These are phyloP conservation scores for Corynespora cassiicola DNA, from an alignment of 2,329 filamentous ascomycete species.

Conservation along the genomic window DNA sequence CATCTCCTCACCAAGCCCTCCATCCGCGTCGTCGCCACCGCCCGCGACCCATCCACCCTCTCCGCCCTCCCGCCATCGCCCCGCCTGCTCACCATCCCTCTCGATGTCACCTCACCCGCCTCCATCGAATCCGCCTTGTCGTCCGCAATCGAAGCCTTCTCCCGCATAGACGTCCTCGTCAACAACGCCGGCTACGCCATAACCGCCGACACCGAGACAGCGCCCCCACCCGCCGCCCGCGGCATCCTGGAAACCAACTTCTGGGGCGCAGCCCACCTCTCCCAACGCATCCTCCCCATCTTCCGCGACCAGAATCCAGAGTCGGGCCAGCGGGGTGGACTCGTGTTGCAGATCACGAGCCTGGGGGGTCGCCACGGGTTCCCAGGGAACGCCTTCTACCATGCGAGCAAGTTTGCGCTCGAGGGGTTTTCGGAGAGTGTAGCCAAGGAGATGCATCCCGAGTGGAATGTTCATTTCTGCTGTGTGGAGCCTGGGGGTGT, in stretches of 20 bases:
- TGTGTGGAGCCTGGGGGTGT: slow-evolving; percentile 52
- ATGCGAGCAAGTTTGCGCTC: slow-evolving; percentile 30
- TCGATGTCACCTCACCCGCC: slow-evolving; percentile 55
- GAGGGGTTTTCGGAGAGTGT: slow-evolving; percentile 56
- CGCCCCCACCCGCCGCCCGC: slow-evolving; percentile 40
- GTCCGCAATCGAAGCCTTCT: slow-evolving; percentile 71
- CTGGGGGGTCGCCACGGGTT: slow-evolving; percentile 27
- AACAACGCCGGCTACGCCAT: slow-evolving; percentile 53
- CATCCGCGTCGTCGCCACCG: slow-evolving; percentile 56
- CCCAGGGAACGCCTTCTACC: slow-evolving; percentile 28
- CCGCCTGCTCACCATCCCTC: slow-evolving; percentile 53
- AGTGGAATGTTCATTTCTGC: slow-evolving; percentile 46
- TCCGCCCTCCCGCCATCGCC: slow-evolving; percentile 45
- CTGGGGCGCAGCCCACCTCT: slow-evolving; percentile 51
- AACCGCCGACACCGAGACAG: slow-evolving; percentile 42
- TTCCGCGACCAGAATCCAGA: slow-evolving; percentile 46
- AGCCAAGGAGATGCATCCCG: slow-evolving; percentile 49
- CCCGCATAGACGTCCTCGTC: slow-evolving; percentile 62
- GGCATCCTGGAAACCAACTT: slow-evolving; percentile 53
- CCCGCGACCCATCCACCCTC: slow-evolving; percentile 53
- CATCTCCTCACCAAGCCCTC: slow-evolving; percentile 46
- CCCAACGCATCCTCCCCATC: slow-evolving; percentile 45
- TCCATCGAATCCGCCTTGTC: slow-evolving; percentile 47
- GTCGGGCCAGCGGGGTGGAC: slow-evolving; percentile 18
- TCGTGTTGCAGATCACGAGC: slow-evolving; percentile 19